A percentile compares a stretch with the other conserved stretches of the same genome.
Evolutionary conservation across 2,329 filamentous ascomycete species (phyloP).

Genomic region (Aspergillus sp.): DNA sequence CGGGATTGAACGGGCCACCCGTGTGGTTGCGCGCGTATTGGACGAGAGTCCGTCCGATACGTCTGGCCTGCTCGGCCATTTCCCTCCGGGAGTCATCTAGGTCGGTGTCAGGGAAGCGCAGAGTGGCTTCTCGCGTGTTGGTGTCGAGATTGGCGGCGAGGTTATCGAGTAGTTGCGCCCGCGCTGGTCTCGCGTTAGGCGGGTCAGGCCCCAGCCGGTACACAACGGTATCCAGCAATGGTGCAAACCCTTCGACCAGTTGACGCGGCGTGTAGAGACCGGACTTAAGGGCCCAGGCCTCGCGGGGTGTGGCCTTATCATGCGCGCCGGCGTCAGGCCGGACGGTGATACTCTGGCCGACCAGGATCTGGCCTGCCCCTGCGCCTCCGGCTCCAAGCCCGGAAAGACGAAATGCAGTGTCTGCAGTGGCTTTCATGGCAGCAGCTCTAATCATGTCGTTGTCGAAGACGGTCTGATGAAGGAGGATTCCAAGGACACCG

Average conservation of each 20-base stretch:
- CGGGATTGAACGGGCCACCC: constrained; percentile 1
- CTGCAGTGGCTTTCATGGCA: background rate
- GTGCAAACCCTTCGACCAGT: constrained; percentile 18
- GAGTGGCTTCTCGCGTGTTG: constrained; percentile 16
- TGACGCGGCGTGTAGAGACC: constrained; percentile 20
- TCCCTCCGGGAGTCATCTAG: constrained; percentile 14
- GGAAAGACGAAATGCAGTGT: constrained; percentile 1
- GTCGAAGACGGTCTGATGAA: background rate
- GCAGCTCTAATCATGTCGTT: background rate
- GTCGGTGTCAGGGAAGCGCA: constrained; percentile 6
- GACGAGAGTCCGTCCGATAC: constrained; percentile 15
- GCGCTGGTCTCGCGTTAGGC: constrained; percentile 2
- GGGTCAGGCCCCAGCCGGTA: constrained; percentile 13
- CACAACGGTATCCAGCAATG: constrained; percentile 17
- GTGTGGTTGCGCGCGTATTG: constrained; percentile 13
- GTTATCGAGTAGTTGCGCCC: constrained; percentile 15
- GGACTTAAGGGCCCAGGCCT: constrained; percentile 14
- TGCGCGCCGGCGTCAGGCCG: background rate
- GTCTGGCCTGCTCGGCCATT: constrained; percentile 14
- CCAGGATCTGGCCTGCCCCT: background rate
- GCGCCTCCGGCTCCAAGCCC: background rate
- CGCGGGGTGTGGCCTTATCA: background rate
- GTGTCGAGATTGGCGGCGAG: constrained; percentile 17
- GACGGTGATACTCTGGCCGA: constrained; percentile 2
- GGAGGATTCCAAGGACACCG: background rate